Conservation (phyloP, 257 asterid species). For the Paulownia fortunei region DNA sequence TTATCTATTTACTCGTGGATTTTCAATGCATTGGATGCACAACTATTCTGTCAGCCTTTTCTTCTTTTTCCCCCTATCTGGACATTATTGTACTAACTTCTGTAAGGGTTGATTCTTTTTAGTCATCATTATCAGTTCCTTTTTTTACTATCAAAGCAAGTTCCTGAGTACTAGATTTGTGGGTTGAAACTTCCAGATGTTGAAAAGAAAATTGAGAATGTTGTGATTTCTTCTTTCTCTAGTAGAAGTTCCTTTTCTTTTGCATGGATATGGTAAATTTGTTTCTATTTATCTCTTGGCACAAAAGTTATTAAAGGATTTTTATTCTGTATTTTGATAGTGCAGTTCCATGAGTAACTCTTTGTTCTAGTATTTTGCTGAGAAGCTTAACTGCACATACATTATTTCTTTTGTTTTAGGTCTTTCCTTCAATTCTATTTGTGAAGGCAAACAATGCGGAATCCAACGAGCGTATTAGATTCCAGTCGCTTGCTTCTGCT, state of each 20-base stretch:
- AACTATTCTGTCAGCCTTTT: too few species aligned
- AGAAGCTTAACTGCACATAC: constrained; percentile 28
- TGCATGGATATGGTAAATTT: not conserved
- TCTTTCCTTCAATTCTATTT: constrained; percentile 82
- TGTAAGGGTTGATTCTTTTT: too few species aligned
- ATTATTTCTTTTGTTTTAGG: constrained; percentile 51
- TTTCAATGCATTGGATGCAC: too few species aligned
- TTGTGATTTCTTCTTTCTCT: too few species aligned
- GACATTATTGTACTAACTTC: too few species aligned
- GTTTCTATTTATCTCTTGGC: not conserved
- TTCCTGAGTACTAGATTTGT: too few species aligned
- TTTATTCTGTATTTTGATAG: not conserved
- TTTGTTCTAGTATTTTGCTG: not conserved
- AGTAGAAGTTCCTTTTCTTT: not conserved
- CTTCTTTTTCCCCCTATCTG: too few species aligned
- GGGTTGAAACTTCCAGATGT: too few species aligned
- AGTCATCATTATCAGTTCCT: too few species aligned
- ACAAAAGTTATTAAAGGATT: not conserved
- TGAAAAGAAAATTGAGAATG: too few species aligned
- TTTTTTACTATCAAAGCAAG: too few species aligned
- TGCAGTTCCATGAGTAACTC: constrained; percentile 21
- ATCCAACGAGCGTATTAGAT: constrained; percentile 67
- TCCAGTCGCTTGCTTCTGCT: constrained; percentile 72
- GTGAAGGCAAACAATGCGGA: constrained; percentile 92
- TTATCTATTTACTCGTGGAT: too few species aligned